A percentile compares a stretch with the other conserved stretches of the same genome.
phyloP scores from a whole-genome alignment of 257 asterid genomes.

The Nicotiana benthamiana region DNA sequence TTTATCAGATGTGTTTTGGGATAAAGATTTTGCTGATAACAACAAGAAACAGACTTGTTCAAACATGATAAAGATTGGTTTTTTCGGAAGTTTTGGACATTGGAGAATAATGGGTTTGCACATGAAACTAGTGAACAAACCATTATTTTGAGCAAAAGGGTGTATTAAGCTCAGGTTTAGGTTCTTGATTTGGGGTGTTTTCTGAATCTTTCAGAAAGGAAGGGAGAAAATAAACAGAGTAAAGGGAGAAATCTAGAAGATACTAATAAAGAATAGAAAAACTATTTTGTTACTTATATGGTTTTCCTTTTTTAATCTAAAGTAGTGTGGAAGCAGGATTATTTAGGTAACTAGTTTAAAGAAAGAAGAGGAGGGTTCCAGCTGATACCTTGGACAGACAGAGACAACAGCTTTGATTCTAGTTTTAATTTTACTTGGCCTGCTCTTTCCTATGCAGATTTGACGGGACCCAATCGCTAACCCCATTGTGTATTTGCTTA shows the following conservation, averaged over 20 bases:
- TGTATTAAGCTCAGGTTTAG: not conserved
- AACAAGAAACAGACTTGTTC: conserved; percentile 14
- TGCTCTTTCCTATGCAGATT: conserved; percentile 8
- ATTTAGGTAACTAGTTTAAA: not conserved
- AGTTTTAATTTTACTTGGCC: not conserved
- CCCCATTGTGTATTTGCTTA: not conserved
- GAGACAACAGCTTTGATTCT: not conserved
- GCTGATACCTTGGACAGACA: not conserved
- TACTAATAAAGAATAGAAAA: not conserved
- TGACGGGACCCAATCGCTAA: conserved; percentile 7
- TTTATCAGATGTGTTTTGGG: conserved; percentile 17
- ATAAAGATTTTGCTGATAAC: conserved; percentile 20
- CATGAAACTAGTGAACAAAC: conserved; percentile 17
- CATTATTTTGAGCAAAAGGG: conserved; percentile 25
- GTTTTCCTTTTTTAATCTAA: not conserved
- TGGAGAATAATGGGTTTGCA: conserved; percentile 19
- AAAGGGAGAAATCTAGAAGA: conserved; percentile 20
- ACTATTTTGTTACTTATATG: not conserved
- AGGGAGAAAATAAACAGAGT: not conserved
- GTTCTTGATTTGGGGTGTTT: not conserved
- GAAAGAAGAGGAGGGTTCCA: conserved; percentile 17
- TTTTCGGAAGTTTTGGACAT: conserved; percentile 5
- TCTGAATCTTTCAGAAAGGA: conserved; percentile 5
- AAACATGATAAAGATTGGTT: conserved; percentile 11
- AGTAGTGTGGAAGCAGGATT: not conserved